Base-by-base conservation (phyloP, 2,329 filamentous ascomycete genomes). In the Diplodia intermedia region DNA sequence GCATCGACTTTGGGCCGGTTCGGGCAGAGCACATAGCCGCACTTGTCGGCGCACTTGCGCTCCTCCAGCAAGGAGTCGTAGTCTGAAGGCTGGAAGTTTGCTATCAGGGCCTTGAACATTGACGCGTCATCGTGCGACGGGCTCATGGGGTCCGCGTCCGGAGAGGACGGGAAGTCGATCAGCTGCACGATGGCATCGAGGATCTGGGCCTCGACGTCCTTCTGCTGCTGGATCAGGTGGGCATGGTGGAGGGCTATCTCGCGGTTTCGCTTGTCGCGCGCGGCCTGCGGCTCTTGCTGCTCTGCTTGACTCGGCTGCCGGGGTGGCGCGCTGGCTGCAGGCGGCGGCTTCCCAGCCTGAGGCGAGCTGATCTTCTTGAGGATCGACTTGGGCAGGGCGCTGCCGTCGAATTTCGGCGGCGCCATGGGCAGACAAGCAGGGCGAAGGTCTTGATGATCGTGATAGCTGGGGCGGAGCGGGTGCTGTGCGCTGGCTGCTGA, bases 51-150 rank as follows among this genome's bases (percentile, higher is more conserved):
- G 71, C 92, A 90, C 77, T 97, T 96, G 74, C 95, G 91, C 82
- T 99, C 95, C 71, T 91, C 86, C 69, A 97, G 89, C 61, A 98
- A 83, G 71, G 92, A 91, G 75, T 97, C 93, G 82, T 96, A 97
- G 82, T 99, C 94, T 65, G 86, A 85, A 0, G 94, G 92, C 76
- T 94, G 92, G 80, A 97, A 98, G 53, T 88, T 84, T 11, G 85
- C 82, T 29, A 98, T 81, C 43, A 88, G 85, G 3, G 82, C 75
- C 73, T 89, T 89, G 80, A 98, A 93, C 66, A 82, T 81, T 49
- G 80, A 77, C 1, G 85, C 85, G 76, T 97, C 93, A 38, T 85
- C 77, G 0, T 85, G 74, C 7, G 88, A 72, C 2, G 88, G 87
- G 2, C 80, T 77, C 20, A 81, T 81, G 33, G 86, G 81, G 73